Conservation (phyloP, 2,329 filamentous ascomycete species). For the Colletotrichum nymphaeae region DNA sequence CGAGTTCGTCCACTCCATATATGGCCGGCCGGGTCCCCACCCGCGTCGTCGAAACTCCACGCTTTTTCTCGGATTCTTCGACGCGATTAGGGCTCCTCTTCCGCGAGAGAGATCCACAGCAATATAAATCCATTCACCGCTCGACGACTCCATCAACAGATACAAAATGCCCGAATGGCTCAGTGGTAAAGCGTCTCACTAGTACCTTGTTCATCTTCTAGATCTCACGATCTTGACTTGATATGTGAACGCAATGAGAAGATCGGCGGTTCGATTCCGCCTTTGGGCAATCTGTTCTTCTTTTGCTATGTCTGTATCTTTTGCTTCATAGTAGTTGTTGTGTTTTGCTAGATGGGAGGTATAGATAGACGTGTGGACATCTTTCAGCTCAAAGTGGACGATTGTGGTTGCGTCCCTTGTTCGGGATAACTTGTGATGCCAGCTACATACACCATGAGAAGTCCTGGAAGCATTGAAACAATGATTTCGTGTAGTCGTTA, state of each 20-base stretch:
- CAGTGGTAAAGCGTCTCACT: slow-evolving; percentile 37
- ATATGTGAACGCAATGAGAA: slow-evolving; percentile 17
- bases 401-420: not conserved
- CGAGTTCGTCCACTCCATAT: not conserved
- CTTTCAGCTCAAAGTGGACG: not conserved
- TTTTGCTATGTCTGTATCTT: not conserved
- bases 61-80: not conserved
- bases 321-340: not conserved
- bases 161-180: slow-evolving; percentile 29
- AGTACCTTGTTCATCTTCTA: slow-evolving; percentile 1
- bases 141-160: not conserved
- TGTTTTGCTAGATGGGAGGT: not conserved
- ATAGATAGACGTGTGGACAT: not conserved
- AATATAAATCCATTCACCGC: not conserved
- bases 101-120: not conserved
- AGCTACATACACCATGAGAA: too few species aligned
- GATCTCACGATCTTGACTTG: not conserved
- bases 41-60: not conserved
- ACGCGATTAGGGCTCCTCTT: not conserved
- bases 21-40: not conserved
- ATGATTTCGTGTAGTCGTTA: too few species aligned
- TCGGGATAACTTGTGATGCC: too few species aligned
- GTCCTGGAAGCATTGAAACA: too few species aligned
- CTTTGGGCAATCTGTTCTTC: slow-evolving; percentile 18
- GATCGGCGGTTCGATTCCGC: slow-evolving; percentile 35